Percentiles rank a stretch among this genome's conserved stretches.
These are phyloP conservation scores for Colletotrichum incanum DNA, from an alignment of 2,329 filamentous ascomycete genomes.

Conservation along the genomic window DNA sequence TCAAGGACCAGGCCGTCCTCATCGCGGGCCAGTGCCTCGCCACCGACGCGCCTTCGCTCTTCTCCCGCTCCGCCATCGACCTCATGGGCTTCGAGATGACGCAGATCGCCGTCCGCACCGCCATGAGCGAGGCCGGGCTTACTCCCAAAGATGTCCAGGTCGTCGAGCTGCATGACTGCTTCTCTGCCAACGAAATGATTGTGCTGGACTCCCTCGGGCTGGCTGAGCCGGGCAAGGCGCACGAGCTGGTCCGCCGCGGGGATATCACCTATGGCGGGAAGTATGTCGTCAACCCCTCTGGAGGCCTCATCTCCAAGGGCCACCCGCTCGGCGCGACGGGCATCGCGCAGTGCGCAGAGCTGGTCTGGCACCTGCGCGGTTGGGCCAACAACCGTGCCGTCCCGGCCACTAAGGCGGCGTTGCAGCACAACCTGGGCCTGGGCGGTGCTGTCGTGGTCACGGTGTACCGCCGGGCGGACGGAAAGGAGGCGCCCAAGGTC, in stretches of 20 bases:
- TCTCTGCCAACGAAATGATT: slow-evolving; percentile 95
- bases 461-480: slow-evolving; percentile 89
- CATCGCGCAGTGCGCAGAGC: slow-evolving; percentile 94
- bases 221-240: slow-evolving; percentile 84
- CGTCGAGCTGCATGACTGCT: slow-evolving; percentile 96
- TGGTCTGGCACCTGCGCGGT: slow-evolving; percentile 94
- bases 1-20: slow-evolving; percentile 85
- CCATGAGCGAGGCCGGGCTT: slow-evolving; percentile 82
- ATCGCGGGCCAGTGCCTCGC: slow-evolving; percentile 90
- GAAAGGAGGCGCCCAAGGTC: slow-evolving; percentile 73
- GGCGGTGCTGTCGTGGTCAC: slow-evolving; percentile 93
- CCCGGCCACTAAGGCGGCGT: slow-evolving; percentile 77
- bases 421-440: slow-evolving; percentile 95
- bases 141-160: slow-evolving; percentile 78
- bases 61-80: slow-evolving; percentile 86
- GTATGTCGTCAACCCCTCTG: slow-evolving; percentile 92
- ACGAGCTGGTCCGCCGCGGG: slow-evolving; percentile 88
- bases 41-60: slow-evolving; percentile 87
- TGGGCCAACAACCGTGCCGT: slow-evolving; percentile 94
- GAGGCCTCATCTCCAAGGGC: slow-evolving; percentile 95
- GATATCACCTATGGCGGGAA: slow-evolving; percentile 93
- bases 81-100: slow-evolving; percentile 93
- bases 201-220: slow-evolving; percentile 90
- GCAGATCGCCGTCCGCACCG: slow-evolving; percentile 76
- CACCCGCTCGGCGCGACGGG: slow-evolving; percentile 95